A percentile compares a stretch with the other conserved stretches of the same genome.
phyloP scores from a whole-genome alignment of 2,329 filamentous ascomycete species.

The Calonectria crousiana region DNA sequence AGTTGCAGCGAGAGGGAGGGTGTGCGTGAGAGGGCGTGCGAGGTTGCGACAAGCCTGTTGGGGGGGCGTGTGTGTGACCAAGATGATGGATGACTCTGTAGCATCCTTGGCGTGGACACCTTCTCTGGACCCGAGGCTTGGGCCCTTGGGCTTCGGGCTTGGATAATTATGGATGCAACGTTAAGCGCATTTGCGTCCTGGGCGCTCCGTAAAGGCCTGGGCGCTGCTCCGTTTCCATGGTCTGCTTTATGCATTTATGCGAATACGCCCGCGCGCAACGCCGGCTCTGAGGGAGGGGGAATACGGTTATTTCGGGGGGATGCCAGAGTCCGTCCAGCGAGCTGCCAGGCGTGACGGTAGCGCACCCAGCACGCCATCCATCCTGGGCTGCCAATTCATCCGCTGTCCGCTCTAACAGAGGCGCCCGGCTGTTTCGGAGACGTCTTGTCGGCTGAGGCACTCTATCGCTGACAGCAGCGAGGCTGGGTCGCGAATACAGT shows the following conservation, averaged over 20 bases:
- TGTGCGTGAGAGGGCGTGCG: background rate
- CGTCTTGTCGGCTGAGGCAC: constrained; percentile 24
- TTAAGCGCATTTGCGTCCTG: constrained; percentile 22
- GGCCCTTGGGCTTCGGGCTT: constrained; percentile 13
- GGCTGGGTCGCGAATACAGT: constrained; percentile 6
- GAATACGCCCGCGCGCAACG: constrained; percentile 1
- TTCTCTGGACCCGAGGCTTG: constrained; percentile 5
- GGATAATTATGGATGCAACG: constrained; percentile 36
- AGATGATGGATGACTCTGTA: constrained; percentile 12
- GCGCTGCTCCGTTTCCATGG: constrained; percentile 25
- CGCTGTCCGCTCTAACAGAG: constrained; percentile 21
- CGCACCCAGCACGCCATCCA: background rate
- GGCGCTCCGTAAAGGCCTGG: constrained; percentile 24
- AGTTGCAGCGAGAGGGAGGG: background rate
- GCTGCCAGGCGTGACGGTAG: background rate
- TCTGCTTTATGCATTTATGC: constrained; percentile 20
- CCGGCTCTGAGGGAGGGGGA: background rate
- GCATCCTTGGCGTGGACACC: constrained; percentile 12
- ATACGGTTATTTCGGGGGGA: constrained; percentile 3
- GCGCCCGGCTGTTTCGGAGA: constrained; percentile 41
- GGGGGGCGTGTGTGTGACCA: background rate
- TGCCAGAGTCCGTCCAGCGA: background rate
- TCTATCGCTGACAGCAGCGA: constrained; percentile 31
- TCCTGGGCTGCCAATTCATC: constrained; percentile 3
- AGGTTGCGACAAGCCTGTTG: background rate